phyloP scores from a whole-genome alignment of 2,329 filamentous ascomycete species.

The Aspergillus sp. region DNA sequence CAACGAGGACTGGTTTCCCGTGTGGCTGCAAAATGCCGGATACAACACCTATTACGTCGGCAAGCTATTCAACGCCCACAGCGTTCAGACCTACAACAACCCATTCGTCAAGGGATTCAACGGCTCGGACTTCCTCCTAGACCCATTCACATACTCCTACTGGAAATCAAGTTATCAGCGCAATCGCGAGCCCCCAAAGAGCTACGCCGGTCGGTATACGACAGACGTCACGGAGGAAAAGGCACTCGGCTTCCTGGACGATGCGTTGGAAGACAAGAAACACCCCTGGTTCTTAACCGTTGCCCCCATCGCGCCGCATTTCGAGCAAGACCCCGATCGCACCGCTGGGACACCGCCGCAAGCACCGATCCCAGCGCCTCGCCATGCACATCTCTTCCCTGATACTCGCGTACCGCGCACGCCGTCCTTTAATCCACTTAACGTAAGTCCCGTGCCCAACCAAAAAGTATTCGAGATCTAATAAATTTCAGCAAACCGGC shows the following conservation, averaged over 20 bases:
- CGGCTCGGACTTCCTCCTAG: slow-evolving; percentile 59
- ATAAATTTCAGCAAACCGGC: slow-evolving; percentile 29
- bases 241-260: slow-evolving; percentile 60
- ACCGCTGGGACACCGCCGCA: slow-evolving; percentile 42
- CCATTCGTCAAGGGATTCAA: slow-evolving; percentile 61
- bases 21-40: slow-evolving; percentile 69
- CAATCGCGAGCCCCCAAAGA: slow-evolving; percentile 55
- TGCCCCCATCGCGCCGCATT: slow-evolving; percentile 67
- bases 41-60: slow-evolving; percentile 69
- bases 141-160: slow-evolving; percentile 68
- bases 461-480: slow-evolving; percentile 47
- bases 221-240: slow-evolving; percentile 60
- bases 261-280: slow-evolving; percentile 51
- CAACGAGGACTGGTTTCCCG: slow-evolving; percentile 66
- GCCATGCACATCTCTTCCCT: slow-evolving; percentile 63
- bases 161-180: slow-evolving; percentile 61
- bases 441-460: neutral
- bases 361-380: slow-evolving; percentile 58
- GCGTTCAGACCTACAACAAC: slow-evolving; percentile 59
- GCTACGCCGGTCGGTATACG: slow-evolving; percentile 54
- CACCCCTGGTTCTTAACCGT: slow-evolving; percentile 68
- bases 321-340: slow-evolving; percentile 37
- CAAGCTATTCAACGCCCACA: slow-evolving; percentile 70
- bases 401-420: slow-evolving; percentile 60
- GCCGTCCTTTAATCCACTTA: slow-evolving; percentile 18